Evolutionary conservation across 1,139 yeast species (phyloP), one percentile per base, ranked within the genome.

Genomic region (Scheffersomyces insectosa): DNA sequence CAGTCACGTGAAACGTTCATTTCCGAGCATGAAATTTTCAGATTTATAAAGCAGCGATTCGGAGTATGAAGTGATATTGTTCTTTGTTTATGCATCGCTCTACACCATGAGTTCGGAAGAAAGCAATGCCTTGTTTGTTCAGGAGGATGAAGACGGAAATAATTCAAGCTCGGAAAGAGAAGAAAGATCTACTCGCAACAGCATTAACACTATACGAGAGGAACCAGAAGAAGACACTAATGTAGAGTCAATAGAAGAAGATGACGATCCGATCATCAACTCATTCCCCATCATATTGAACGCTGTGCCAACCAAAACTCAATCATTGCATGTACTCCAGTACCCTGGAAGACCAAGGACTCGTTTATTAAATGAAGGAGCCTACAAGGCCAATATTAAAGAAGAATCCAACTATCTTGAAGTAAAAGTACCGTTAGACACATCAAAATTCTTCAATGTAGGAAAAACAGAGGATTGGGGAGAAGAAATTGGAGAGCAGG

Each of bases 231-330:
- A 14, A 36, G 16, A 14, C 31, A 20, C 9, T 10, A 9, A 38
- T 11, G 37, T 13, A 13, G 43, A 43, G 12, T 33, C 35, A 3
- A 14, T 33, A 10, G 53, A 43, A 13, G 64, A 56, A 14, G 77
- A 72, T 0, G 88, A 82, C 32, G 97, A 91, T 65, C 95, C 96
- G 2, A 77, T 93, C 8, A 74, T 90, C 2, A 77, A 80, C 40
- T 88, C 88, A 40, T 79, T 88, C 14, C 97, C 98, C 2, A 69
- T 93, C 9, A 78, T 59, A 16, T 52, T 71, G 42, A 63, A 62
- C 23, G 41, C 56, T 2, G 47, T 67, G 2, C 63, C 66, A 0
- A 42, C 50, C 28, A 37, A 48, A 7, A 50, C 57, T 10, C 65
- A 63, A 39, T 60, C 71, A 4, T 48, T 72, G 32, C 77, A 73